phyloP scores from a whole-genome alignment of 2,329 filamentous ascomycete species.

The Aspergillus sp. region DNA sequence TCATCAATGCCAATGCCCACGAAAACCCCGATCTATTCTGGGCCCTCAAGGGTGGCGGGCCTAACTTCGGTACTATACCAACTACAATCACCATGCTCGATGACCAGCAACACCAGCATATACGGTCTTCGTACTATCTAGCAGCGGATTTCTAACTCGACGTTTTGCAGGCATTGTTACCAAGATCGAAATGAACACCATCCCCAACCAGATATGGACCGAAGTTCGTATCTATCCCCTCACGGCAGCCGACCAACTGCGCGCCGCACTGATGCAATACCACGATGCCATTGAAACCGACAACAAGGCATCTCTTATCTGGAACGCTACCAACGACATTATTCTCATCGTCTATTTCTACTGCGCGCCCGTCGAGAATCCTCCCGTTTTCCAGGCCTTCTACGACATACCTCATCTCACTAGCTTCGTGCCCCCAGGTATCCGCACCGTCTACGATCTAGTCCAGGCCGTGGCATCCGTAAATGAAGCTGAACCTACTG shows the following conservation, averaged over 20 bases:
- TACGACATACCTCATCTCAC: conserved; percentile 8
- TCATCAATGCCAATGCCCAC: conserved; percentile 16
- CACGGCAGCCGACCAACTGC: conserved; percentile 4
- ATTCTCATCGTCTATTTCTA: conserved; percentile 14
- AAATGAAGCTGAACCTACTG: background rate
- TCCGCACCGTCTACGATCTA: conserved; percentile 12
- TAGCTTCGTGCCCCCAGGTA: conserved; percentile 8
- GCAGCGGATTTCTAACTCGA: background rate
- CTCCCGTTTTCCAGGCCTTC: conserved; percentile 10
- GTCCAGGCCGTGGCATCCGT: conserved; percentile 7
- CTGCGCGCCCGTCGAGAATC: conserved; percentile 10
- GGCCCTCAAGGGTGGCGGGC: conserved; percentile 34
- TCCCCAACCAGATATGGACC: conserved; percentile 20
- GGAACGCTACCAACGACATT: conserved; percentile 8
- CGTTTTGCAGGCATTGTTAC: conserved; percentile 17
- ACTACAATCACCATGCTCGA: background rate
- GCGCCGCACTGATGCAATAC: conserved; percentile 15
- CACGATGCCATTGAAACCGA: conserved; percentile 15
- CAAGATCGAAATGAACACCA: conserved; percentile 18
- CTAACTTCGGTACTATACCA: conserved; percentile 27
- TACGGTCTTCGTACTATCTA: background rate
- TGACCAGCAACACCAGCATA: background rate
- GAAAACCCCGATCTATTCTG: conserved; percentile 33
- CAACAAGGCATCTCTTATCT: conserved; percentile 15
- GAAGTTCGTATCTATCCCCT: conserved; percentile 12